Evolutionary conservation across 345 rosid genomes (phyloP), one percentile per base, ranked within the genome.

Genomic region (Brassica nigra): DNA sequence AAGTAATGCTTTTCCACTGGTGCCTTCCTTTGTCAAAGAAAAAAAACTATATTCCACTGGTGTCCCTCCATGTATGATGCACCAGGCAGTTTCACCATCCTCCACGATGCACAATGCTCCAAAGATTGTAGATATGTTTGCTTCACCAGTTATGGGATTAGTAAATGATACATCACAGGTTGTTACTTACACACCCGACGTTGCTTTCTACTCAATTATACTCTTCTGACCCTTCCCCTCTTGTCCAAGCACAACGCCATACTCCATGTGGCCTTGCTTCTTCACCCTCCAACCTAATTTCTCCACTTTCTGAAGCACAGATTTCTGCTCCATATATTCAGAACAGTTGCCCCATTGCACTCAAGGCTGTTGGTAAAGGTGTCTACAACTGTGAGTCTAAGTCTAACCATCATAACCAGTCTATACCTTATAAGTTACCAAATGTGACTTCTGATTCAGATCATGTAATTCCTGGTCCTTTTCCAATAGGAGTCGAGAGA

Each of bases 81-180:
- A 79, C n/a, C 64, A 67, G 42, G 30, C 74, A 67, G 70, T 61
- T 73, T 61, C 76, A 71, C 29, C 77, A 14, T 0, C 83, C 2
- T 84, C 87, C 0, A 84, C 86, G 2, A 84, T 85, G 62, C 85
- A 88, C 86, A 91, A 86, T 82, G 91, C 86, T 68, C 88, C 92
- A 1, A 88, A 96, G 52, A 88, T 91, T 75, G 77, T 90, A 66
- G 82, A 79, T 49, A 2, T 4, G 18, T 79, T 74, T 49, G 12
- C 78, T 67, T 79, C 82, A 74, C 82, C 78, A 34, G 42, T 74
- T 47, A 74, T 79, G 82, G 75, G 82, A 27, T 29, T 79, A 74
- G 78, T 79, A 30, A 9, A 74, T 67, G 82, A 79, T 79, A 16
- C 78, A 79, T 33, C 78, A 47, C 64, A 79, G 18, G 78, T 74